Evolutionary conservation across 176 grass and related monocot species (phyloP).

Genomic region (Bolboschoenus planiculmis): DNA sequence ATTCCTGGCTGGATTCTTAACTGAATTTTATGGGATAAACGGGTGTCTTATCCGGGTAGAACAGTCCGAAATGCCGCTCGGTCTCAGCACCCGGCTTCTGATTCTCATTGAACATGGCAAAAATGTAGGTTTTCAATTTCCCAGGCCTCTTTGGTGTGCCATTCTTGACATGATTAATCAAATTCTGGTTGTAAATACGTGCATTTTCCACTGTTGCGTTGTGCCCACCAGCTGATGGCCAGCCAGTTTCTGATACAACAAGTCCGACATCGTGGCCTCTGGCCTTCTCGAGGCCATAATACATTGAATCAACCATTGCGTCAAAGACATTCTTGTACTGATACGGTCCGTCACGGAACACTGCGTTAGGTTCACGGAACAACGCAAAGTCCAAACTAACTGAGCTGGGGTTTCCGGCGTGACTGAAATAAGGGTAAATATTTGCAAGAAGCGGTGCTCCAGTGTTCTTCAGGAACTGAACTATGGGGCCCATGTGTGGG

Average conservation of each 20-base stretch:
- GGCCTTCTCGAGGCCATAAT: background rate
- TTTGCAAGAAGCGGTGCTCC: constrained; percentile 61
- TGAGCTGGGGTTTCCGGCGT: too few species aligned
- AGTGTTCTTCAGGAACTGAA: constrained; percentile 38
- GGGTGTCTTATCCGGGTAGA: background rate
- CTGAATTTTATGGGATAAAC: too few species aligned
- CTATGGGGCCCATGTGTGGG: constrained; percentile 35
- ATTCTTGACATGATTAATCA: background rate
- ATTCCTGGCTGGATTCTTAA: too few species aligned
- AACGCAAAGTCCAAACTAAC: too few species aligned
- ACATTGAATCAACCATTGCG: constrained; percentile 4
- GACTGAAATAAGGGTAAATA: constrained; percentile 55
- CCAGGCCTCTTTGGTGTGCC: background rate
- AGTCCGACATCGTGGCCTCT: background rate
- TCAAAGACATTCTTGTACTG: background rate
- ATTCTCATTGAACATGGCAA: constrained; percentile 17
- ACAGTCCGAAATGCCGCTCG: constrained; percentile 13
- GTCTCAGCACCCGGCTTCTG: background rate
- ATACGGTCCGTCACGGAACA: too few species aligned
- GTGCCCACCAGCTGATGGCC: background rate
- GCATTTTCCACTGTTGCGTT: background rate
- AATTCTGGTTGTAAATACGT: background rate
- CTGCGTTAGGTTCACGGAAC: too few species aligned
- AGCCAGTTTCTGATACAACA: constrained; percentile 6
- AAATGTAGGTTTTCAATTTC: background rate